These are phyloP conservation scores for Olyra latifolia DNA, from an alignment of 176 grass and related monocot species.

Conservation along the genomic window DNA sequence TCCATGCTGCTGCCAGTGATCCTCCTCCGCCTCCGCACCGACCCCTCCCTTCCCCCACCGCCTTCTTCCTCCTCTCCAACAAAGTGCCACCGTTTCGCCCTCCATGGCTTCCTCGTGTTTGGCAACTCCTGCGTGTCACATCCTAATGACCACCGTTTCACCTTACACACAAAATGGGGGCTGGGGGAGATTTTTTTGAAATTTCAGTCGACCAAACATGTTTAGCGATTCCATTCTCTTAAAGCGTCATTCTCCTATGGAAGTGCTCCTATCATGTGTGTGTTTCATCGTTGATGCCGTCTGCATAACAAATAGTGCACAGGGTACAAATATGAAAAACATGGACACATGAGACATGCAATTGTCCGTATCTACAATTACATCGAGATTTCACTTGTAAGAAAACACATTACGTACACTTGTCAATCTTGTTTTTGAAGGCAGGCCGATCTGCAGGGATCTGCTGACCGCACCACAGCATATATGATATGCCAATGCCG, in stretches of 20 bases:
- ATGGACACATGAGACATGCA: not conserved
- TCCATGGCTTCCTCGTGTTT: no score
- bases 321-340: not conserved
- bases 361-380: not conserved
- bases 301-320: not conserved
- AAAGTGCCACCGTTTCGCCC: no score
- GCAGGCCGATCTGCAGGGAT: not conserved
- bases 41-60: no score
- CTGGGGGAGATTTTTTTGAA: no score
- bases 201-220: no score
- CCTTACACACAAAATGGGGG: no score
- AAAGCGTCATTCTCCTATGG: not conserved
- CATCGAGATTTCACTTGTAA: not conserved
- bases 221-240: not conserved
- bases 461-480: not conserved
- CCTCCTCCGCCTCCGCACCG: no score
- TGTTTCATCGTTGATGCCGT: not conserved
- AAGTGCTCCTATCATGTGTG: not conserved
- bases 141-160: no score
- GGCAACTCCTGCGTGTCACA: no score
- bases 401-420: not conserved
- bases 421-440: not conserved
- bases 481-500: not conserved
- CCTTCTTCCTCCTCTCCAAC: no score
- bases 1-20: no score